Percentiles rank a stretch among this genome's conserved stretches.
phyloP scores from a whole-genome alignment of 2,329 filamentous ascomycete species.

The Grosmannia clavigera region DNA sequence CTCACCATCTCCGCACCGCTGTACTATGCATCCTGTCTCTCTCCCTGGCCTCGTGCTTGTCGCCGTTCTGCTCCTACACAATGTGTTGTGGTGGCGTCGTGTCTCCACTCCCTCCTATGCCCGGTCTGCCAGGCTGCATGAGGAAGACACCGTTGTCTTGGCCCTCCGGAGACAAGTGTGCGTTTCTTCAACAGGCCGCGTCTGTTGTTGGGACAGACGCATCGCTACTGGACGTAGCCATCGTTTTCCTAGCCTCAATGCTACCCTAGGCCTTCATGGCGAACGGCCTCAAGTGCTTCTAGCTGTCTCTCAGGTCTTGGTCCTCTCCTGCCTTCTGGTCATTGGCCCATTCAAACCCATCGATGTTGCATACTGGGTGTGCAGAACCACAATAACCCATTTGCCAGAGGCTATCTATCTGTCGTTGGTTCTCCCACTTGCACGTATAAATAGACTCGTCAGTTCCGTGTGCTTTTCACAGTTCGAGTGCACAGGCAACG shows the following conservation, averaged over 20 bases:
- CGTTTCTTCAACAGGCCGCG: too few relatives aligned
- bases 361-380: neutral
- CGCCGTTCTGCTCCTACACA: neutral
- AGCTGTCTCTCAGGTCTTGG: neutral
- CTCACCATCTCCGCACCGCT: neutral
- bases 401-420: neutral
- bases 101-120: neutral
- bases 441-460: neutral
- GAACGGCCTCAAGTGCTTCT: neutral
- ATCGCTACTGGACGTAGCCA: neutral
- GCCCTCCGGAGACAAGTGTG: neutral
- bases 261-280: neutral
- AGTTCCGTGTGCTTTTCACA: neutral
- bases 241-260: neutral
- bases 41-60: neutral
- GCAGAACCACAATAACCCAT: neutral
- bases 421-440: neutral
- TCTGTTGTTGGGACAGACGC: neutral
- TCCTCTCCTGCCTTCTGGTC: neutral
- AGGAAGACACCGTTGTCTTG: neutral
- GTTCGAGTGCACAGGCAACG: neutral
- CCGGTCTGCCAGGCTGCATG: neutral
- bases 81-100: neutral
- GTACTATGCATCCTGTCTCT: too few relatives aligned
- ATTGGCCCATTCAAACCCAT: neutral